A percentile compares a stretch with the other conserved stretches of the same genome.
phyloP scores from a whole-genome alignment of 148 eudicot species.

The Rhododendron ovatum region DNA sequence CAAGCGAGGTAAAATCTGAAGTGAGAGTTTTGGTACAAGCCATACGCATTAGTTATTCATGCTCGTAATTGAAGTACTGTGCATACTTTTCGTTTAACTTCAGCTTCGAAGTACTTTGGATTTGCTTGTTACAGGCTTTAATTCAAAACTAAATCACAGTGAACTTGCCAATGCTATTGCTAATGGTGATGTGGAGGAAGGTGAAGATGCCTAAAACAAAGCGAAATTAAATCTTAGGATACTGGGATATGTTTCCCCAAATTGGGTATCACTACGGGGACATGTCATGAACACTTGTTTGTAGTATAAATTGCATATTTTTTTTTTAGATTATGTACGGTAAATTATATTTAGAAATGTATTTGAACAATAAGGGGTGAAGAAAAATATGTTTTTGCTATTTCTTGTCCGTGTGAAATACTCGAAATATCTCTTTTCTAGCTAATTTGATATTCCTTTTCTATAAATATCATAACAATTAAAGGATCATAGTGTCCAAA shows the following conservation, averaged over 20 bases:
- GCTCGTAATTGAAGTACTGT: background rate
- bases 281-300: background rate
- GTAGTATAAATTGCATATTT: background rate
- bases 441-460: background rate
- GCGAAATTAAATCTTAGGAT: background rate
- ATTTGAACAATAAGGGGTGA: background rate
- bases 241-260: background rate
- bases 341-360: too few relatives aligned
- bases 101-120: background rate
- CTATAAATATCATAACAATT: too few relatives aligned
- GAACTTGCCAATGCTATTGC: background rate
- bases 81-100: background rate
- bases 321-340: too few relatives aligned
- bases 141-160: background rate
- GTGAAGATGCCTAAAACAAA: background rate
- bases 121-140: background rate
- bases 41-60: background rate
- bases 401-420: background rate
- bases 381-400: too few relatives aligned
- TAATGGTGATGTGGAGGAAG: background rate
- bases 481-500: background rate
- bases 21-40: background rate
- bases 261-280: background rate
- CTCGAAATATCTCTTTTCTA: background rate
- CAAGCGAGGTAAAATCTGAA: background rate